These are phyloP conservation scores for Puccinia hordei DNA, from an alignment of 1,284 basidiomycete genomes.

Conservation along the genomic window DNA sequence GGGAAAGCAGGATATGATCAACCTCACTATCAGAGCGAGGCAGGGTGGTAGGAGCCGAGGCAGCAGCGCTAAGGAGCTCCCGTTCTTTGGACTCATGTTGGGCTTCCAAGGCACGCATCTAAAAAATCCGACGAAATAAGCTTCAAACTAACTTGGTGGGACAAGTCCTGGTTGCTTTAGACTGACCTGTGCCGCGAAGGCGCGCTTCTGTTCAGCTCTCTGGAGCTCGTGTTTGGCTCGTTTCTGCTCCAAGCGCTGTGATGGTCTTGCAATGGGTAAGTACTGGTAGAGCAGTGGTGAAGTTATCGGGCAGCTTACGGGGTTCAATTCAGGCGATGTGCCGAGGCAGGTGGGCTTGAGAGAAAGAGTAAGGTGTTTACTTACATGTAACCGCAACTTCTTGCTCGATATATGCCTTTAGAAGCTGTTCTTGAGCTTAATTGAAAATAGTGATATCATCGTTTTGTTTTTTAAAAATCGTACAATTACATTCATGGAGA, in stretches of 20 bases:
- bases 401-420: too few relatives aligned
- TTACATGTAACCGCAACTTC: too few relatives aligned
- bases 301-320: conserved; percentile 26
- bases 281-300: background rate
- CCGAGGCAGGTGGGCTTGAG: conserved; percentile 44
- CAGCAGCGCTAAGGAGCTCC: conserved; percentile 44
- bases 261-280: background rate
- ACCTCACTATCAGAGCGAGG: conserved; percentile 48
- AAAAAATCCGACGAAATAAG: conserved; percentile 16
- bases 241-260: conserved; percentile 81
- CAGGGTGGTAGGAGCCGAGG: conserved; percentile 50
- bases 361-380: background rate
- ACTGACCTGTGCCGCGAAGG: conserved; percentile 92
- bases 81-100: conserved; percentile 53
- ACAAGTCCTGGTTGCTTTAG: conserved; percentile 71
- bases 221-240: conserved; percentile 84
- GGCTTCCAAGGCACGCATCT: conserved; percentile 52
- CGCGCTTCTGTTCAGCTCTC: conserved; percentile 76
- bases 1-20: conserved; percentile 25
- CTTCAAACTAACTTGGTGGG: background rate
- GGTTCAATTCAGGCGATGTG: conserved; percentile 37
- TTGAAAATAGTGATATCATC: too few relatives aligned
- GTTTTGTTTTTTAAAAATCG: too few relatives aligned
- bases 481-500: too few relatives aligned
- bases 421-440: too few relatives aligned